Conservation (phyloP, 2,329 filamentous ascomycete species). For the Cordyceps javanica region DNA sequence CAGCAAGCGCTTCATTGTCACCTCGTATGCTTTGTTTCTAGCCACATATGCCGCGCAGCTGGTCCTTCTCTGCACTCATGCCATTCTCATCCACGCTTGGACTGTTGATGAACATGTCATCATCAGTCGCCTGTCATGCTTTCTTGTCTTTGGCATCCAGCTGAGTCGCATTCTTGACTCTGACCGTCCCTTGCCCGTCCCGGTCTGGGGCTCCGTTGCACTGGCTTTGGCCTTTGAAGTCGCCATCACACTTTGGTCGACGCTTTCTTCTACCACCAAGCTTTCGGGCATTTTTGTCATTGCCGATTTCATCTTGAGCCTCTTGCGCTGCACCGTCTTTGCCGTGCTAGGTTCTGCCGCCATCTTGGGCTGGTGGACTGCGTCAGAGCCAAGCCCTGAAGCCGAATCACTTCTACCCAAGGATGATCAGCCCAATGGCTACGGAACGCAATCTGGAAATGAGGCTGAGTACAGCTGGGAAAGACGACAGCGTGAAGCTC, state of each 20-base stretch:
- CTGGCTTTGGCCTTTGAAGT: slow-evolving; percentile 53
- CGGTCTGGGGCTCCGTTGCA: slow-evolving; percentile 57
- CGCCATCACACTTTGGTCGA: slow-evolving; percentile 24
- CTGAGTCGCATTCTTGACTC: slow-evolving; percentile 47
- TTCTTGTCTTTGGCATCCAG: slow-evolving; percentile 58
- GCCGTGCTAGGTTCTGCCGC: background rate
- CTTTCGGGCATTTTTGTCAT: slow-evolving; percentile 16
- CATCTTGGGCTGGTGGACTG: background rate
- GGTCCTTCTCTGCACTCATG: slow-evolving; percentile 30
- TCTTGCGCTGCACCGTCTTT: slow-evolving; percentile 13
- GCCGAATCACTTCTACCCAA: slow-evolving; percentile 12
- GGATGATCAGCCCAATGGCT: slow-evolving; percentile 1
- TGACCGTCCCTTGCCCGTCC: slow-evolving; percentile 51
- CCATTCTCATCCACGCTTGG: slow-evolving; percentile 31
- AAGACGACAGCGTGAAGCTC: slow-evolving; percentile 45
- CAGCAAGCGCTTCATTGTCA: slow-evolving; percentile 24
- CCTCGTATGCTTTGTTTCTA: slow-evolving; percentile 39
- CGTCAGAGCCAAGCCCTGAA: background rate
- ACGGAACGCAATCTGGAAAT: slow-evolving; percentile 30
- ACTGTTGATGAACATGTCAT: slow-evolving; percentile 40
- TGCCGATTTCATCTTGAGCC: slow-evolving; percentile 19
- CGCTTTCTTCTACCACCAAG: background rate
- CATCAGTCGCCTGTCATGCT: slow-evolving; percentile 55
- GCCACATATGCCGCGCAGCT: slow-evolving; percentile 44
- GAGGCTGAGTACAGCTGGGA: slow-evolving; percentile 49